Conservation (phyloP, 148 eudicot genomes). For the Vaccinium myrtillus region DNA sequence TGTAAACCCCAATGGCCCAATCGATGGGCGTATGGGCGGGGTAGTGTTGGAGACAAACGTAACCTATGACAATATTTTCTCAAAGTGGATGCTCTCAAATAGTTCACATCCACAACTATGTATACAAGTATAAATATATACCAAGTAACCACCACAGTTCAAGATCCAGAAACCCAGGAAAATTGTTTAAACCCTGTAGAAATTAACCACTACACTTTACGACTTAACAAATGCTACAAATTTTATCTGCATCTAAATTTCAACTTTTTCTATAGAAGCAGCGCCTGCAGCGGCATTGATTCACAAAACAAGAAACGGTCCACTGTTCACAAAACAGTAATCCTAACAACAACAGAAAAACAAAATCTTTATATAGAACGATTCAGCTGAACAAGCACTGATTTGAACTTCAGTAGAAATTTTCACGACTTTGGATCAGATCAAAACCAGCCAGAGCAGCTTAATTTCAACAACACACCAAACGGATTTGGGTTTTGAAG, state of each 20-base stretch:
- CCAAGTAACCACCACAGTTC: background rate
- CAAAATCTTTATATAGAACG: background rate
- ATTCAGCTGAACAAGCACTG: background rate
- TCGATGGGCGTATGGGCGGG: background rate
- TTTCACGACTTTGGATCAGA: background rate
- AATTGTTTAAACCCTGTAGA: background rate
- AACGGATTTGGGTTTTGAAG: background rate
- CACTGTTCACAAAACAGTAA: background rate
- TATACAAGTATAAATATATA: no score
- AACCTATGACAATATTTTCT: background rate
- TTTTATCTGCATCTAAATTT: background rate
- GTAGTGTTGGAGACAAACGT: background rate
- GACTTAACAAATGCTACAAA: background rate
- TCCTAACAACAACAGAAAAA: background rate
- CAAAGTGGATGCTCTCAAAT: background rate
- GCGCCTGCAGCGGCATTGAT: background rate
- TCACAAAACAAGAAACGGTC: background rate
- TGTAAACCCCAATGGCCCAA: background rate
- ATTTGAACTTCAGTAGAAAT: background rate
- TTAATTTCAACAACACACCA: background rate
- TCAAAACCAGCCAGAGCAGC: background rate
- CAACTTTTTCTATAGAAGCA: background rate
- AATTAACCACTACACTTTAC: background rate
- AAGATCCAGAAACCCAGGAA: constrained; percentile 9
- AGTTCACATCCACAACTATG: background rate